Conservation (phyloP, 768 basidiomycete genomes). For the Termitomyces sp. region DNA sequence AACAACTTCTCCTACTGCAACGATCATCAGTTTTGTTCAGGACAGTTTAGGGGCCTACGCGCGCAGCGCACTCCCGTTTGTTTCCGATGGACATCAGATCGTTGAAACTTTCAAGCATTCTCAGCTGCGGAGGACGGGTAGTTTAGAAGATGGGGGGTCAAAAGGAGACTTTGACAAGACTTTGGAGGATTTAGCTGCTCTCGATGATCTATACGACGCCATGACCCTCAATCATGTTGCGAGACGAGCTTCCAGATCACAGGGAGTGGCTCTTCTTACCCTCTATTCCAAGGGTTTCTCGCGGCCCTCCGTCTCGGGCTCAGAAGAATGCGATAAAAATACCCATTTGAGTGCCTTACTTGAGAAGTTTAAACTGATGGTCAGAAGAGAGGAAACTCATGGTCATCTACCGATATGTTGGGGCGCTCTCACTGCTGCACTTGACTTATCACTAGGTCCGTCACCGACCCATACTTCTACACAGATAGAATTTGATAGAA, state of each 20-base stretch:
- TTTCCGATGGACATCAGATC: slow-evolving; percentile 64
- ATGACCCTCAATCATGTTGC: slow-evolving; percentile 91
- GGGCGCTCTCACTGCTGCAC: slow-evolving; percentile 78
- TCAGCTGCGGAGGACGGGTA: neutral
- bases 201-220: slow-evolving; percentile 80
- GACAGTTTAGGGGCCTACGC: slow-evolving; percentile 80
- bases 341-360: slow-evolving; percentile 42
- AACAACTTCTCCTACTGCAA: slow-evolving; percentile 20
- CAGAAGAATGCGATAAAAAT: slow-evolving; percentile 24
- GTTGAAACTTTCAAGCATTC: slow-evolving; percentile 25
- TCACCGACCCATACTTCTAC: slow-evolving; percentile 9
- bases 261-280: slow-evolving; percentile 90
- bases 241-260: slow-evolving; percentile 82
- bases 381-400: slow-evolving; percentile 60
- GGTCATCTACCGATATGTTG: slow-evolving; percentile 93
- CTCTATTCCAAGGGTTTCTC: slow-evolving; percentile 84
- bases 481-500: slow-evolving; percentile 2
- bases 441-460: slow-evolving; percentile 71
- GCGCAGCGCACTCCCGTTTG: slow-evolving; percentile 72
- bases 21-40: slow-evolving; percentile 60
- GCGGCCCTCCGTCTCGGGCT: slow-evolving; percentile 37
- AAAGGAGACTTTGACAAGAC: slow-evolving; percentile 23
- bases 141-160: neutral
- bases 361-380: slow-evolving; percentile 64
- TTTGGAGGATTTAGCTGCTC: slow-evolving; percentile 43